Evolutionary conservation across 176 grass and related monocot genomes (phyloP).

Genomic region (Cenchrus americanus): DNA sequence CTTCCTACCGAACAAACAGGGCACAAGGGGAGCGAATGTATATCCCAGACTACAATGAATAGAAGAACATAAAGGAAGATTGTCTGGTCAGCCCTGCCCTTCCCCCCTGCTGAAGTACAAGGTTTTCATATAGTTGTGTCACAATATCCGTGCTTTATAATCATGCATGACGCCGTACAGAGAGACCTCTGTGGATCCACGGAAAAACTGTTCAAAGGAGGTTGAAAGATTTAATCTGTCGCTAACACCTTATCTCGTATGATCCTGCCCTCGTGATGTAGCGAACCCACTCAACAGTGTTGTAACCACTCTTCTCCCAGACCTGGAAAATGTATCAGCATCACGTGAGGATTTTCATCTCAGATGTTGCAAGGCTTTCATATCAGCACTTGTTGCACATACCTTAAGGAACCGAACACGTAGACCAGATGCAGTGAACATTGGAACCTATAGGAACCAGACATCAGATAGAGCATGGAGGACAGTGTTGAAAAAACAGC

Average conservation of each 20-base stretch:
- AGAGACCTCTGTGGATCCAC: not conserved
- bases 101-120: slow-evolving; percentile 44
- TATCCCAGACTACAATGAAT: slow-evolving; percentile 43
- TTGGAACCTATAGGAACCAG: slow-evolving; percentile 74
- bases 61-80: slow-evolving; percentile 16
- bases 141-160: slow-evolving; percentile 24
- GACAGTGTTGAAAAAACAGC: not conserved
- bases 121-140: slow-evolving; percentile 18
- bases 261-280: slow-evolving; percentile 98
- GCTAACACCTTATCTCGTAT: slow-evolving; percentile 96
- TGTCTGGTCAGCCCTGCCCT: slow-evolving; percentile 24
- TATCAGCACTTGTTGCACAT: slow-evolving; percentile 37
- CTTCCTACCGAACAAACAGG: slow-evolving; percentile 42
- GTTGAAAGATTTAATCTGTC: not conserved
- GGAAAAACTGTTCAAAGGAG: not conserved
- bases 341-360: slow-evolving; percentile 31
- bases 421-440: slow-evolving; percentile 99
- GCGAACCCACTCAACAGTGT: slow-evolving; percentile 99
- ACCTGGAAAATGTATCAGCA: slow-evolving; percentile 63
- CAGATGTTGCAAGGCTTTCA: not conserved
- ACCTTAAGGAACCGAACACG: slow-evolving; percentile 99
- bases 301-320: slow-evolving; percentile 99
- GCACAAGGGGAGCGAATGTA: slow-evolving; percentile 32
- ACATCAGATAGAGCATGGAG: slow-evolving; percentile 15
- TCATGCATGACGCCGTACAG: slow-evolving; percentile 18